These are phyloP conservation scores for Xanthoconium stramineum DNA, from an alignment of 768 basidiomycete genomes.

Conservation along the genomic window DNA sequence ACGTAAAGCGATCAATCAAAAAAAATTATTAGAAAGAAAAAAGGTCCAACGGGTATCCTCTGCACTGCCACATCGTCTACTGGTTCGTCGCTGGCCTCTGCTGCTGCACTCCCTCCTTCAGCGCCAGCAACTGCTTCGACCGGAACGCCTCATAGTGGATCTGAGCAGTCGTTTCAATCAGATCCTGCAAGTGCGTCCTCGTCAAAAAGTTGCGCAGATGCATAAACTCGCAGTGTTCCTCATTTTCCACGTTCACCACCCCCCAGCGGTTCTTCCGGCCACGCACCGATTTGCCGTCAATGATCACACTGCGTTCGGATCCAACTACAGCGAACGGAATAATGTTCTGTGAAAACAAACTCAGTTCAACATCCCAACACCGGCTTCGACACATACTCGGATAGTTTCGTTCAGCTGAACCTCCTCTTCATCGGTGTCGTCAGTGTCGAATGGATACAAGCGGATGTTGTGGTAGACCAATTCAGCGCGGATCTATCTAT, in stretches of 20 bases:
- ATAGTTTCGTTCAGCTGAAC: conserved; percentile 85
- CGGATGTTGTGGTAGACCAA: conserved; percentile 88
- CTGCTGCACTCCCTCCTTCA: conserved; percentile 91
- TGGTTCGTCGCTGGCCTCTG: conserved; percentile 50
- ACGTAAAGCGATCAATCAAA: conserved; percentile 6
- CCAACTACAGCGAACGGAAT: conserved; percentile 97
- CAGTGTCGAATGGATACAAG: conserved; percentile 94
- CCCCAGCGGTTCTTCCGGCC: conserved; percentile 99
- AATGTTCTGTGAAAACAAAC: conserved; percentile 58
- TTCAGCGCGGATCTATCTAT: conserved; percentile 85
- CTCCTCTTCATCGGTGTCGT: conserved; percentile 94
- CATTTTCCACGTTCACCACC: conserved; percentile 96
- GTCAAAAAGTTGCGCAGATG: conserved; percentile 97
- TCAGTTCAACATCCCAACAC: neutral
- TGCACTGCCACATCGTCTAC: conserved; percentile 13
- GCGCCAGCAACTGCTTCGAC: conserved; percentile 93
- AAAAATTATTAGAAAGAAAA: neutral
- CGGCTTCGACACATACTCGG: conserved; percentile 53
- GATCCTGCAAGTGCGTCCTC: conserved; percentile 93
- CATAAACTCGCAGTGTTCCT: conserved; percentile 96
- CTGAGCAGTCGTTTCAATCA: conserved; percentile 98
- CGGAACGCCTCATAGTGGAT: conserved; percentile 99
- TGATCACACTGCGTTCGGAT: conserved; percentile 93
- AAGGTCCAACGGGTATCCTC: conserved; percentile 18
- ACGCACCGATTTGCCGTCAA: conserved; percentile 92